Conservation (phyloP, 305 asterid genomes). For the Salvia sclarea region DNA sequence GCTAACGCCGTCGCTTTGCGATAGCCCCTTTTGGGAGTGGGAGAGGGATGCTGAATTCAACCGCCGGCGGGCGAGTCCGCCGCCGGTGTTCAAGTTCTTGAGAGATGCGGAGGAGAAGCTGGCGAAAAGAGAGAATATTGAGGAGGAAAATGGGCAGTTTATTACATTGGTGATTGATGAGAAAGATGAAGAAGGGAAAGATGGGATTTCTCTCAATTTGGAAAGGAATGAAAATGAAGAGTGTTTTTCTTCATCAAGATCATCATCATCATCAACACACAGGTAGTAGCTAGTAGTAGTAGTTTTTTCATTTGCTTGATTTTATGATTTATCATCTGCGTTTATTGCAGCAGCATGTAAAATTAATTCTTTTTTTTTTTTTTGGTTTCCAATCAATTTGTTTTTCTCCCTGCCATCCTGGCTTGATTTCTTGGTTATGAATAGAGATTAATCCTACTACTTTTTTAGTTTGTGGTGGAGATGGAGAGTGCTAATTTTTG, state of each 20-base stretch:
- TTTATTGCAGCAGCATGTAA: too few species aligned
- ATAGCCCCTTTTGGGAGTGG: slow-evolving; percentile 39
- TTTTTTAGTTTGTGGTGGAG: too few species aligned
- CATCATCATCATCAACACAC: slow-evolving; percentile 27
- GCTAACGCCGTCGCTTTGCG: slow-evolving; percentile 45
- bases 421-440: not conserved
- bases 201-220: too few species aligned
- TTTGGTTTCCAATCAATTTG: not conserved
- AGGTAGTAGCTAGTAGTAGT: too few species aligned
- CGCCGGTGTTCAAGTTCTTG: slow-evolving; percentile 61
- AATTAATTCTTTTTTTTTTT: not conserved
- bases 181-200: slow-evolving; percentile 11
- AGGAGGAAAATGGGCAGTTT: slow-evolving; percentile 21
- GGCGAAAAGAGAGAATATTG: slow-evolving; percentile 18
- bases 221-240: too few species aligned
- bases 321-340: too few species aligned
- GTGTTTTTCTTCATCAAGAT: slow-evolving; percentile 31
- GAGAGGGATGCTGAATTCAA: slow-evolving; percentile 49
- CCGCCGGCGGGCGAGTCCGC: slow-evolving; percentile 51
- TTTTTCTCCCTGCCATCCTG: not conserved
- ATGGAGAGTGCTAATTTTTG: not conserved
- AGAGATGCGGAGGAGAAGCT: slow-evolving; percentile 62
- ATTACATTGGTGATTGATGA: slow-evolving; percentile 12
- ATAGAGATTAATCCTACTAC: not conserved
- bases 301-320: too few species aligned